Percentiles rank a stretch among this genome's conserved stretches.
These are phyloP conservation scores for Vinca minor DNA, from an alignment of 257 asterid genomes.

Conservation along the genomic window DNA sequence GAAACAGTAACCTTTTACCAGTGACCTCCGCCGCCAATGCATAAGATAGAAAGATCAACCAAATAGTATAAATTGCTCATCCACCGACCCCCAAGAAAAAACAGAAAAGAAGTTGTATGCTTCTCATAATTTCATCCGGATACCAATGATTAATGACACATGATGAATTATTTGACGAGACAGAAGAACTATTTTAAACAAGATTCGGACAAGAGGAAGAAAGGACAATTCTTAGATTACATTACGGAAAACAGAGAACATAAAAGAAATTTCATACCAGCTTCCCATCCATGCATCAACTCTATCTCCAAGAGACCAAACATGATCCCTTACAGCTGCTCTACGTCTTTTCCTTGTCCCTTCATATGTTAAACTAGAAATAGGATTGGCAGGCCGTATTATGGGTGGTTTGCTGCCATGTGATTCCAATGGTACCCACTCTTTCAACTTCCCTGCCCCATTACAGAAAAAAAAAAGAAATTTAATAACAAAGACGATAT, in stretches of 20 bases:
- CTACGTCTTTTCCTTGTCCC: slow-evolving; percentile 83
- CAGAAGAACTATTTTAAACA: neutral
- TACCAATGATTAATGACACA: neutral
- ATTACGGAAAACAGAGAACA: too few species aligned
- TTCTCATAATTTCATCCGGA: neutral
- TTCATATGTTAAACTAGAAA: slow-evolving; percentile 40
- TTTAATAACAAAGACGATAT: neutral
- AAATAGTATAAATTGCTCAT: neutral
- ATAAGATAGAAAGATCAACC: neutral
- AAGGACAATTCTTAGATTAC: too few species aligned
- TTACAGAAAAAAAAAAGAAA: slow-evolving; percentile 8
- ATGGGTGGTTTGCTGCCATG: slow-evolving; percentile 50
- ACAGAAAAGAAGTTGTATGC: too few species aligned
- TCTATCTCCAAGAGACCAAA: slow-evolving; percentile 83
- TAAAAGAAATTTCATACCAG: slow-evolving; percentile 46
- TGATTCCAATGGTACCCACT: slow-evolving; percentile 72
- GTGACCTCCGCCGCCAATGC: neutral
- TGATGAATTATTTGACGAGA: neutral
- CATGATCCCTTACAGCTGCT: slow-evolving; percentile 53
- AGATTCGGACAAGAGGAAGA: neutral
- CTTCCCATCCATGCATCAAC: slow-evolving; percentile 76
- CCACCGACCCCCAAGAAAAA: neutral
- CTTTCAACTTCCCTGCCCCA: slow-evolving; percentile 61
- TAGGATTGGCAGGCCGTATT: slow-evolving; percentile 61
- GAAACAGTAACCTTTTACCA: neutral